These are phyloP conservation scores for Syzygium aqueum DNA, from an alignment of 345 rosid species.

Conservation along the genomic window DNA sequence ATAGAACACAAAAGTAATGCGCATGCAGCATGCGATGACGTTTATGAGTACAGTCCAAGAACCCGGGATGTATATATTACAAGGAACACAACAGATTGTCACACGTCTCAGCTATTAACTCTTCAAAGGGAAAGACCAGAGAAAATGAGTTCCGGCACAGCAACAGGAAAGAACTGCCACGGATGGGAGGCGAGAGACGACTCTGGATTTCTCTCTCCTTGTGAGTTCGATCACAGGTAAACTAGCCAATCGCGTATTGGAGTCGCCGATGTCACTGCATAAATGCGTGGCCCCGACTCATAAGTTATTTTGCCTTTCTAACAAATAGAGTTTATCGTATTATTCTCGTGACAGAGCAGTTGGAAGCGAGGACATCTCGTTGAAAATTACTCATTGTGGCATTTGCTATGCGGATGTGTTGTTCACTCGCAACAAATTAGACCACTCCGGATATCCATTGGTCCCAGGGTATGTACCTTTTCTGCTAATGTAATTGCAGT, in stretches of 20 bases:
- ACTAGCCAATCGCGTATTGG: background rate
- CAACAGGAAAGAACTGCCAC: background rate
- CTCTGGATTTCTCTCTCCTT: background rate
- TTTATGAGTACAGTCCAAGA: background rate
- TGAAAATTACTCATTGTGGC: slow-evolving; percentile 3
- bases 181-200: slow-evolving; percentile 1
- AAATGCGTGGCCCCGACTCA: background rate
- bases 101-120: background rate
- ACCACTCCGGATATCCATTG: background rate
- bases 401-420: slow-evolving; percentile 2
- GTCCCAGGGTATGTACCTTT: slow-evolving; percentile 2
- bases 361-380: background rate
- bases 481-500: background rate
- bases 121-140: background rate
- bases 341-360: background rate
- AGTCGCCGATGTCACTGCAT: fast-evolving
- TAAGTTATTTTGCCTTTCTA: background rate
- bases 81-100: background rate
- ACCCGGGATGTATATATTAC: background rate
- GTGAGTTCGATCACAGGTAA: background rate
- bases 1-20: background rate
- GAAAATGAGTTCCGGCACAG: background rate
- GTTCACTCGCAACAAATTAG: background rate
- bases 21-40: fast-evolving
- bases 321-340: background rate